Base-by-base conservation (phyloP, 2,329 filamentous ascomycete species). In the Aureobasidium sp. region DNA sequence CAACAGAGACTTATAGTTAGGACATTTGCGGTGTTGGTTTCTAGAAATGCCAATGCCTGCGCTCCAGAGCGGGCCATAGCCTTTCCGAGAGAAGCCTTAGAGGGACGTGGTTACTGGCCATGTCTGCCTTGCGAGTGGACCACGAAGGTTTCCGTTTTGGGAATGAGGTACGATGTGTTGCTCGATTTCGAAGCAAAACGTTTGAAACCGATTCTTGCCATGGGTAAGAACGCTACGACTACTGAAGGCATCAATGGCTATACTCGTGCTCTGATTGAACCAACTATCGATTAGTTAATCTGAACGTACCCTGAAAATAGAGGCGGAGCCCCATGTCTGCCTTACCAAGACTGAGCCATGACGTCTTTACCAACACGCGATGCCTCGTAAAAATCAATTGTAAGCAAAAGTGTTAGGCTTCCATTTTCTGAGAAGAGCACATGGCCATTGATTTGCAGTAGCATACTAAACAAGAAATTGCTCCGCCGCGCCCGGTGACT, bases 301-400 rank as follows among this genome's bases (percentile, higher is more conserved):
- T 37, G 42, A 58, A 48, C 2, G 23, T 39, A 34, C 32, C 34
- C 55, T 58, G 34, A 27, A 47, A 48, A 58, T 58, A 58, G 55
- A 58, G 55, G 55, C 55, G 53, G 36, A 57, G 53, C 27, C 29
- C 13, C 26, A 39, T 48, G 55, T 47, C 55, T 58, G 55, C 55
- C 55, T 58, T 47, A 58, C 42, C 42, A 47, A 58, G 41, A 58
- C 55, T 57, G 52, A 56, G 53, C 55, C 42, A 58, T 58, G 55
- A 58, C 55, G 55, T 58, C 55, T 44, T 5, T 17, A 37, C 55
- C 55, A 58, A 58, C 55, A 58, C 55, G 41, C 41, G 34, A 39
- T 48, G 41, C n/a, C 46, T 57, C 53, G 53, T 57, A 57, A 44
- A 20, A 57, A 12, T 23, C 12, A n/a, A 36, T 27, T 57, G 41